Percentiles rank a stretch among this genome's conserved stretches.
Conservation (phyloP, 1,284 basidiomycete species). For the Coriolopsis trogii region DNA sequence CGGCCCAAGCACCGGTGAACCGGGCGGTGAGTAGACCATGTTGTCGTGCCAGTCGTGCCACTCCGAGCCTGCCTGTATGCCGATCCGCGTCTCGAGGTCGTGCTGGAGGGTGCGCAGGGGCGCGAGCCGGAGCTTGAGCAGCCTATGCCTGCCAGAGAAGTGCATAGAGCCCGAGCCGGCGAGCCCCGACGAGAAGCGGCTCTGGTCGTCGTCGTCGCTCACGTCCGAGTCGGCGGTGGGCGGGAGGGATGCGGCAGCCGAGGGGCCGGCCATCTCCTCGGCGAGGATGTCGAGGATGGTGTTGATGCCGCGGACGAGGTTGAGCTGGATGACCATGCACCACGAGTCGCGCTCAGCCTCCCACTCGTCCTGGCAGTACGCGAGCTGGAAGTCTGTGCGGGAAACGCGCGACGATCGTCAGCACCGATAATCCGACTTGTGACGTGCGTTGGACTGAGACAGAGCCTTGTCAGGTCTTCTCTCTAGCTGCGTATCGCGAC, state of each 20-base stretch:
- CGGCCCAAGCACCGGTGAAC: constrained; percentile 23
- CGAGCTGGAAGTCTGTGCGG: constrained; percentile 70
- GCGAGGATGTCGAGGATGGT: constrained; percentile 56
- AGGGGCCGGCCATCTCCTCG: constrained; percentile 51
- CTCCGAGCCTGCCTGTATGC: constrained; percentile 47
- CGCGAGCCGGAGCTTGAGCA: constrained; percentile 57
- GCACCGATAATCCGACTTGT: background rate
- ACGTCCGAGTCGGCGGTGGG: constrained; percentile 17
- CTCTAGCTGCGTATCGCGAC: background rate
- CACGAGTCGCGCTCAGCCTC: constrained; percentile 68
- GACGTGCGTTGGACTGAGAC: background rate
- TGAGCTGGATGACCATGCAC: constrained; percentile 75
- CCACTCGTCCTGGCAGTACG: constrained; percentile 68
- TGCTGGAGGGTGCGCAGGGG: constrained; percentile 59
- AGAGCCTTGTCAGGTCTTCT: too few relatives aligned
- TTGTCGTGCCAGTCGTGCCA: constrained; percentile 16
- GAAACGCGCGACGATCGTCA: background rate
- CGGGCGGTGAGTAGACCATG: constrained; percentile 33
- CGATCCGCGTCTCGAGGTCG: constrained; percentile 62
- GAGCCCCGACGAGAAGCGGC: constrained; percentile 1
- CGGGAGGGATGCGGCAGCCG: background rate
- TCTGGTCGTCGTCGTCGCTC: constrained; percentile 17
- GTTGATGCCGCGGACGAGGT: constrained; percentile 72
- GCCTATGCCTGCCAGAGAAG: constrained; percentile 64
- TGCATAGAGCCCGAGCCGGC: constrained; percentile 23